Evolutionary conservation across 2,329 filamentous ascomycete genomes (phyloP), one percentile per base, ranked within the genome.

Genomic region (Talaromyces sp.): DNA sequence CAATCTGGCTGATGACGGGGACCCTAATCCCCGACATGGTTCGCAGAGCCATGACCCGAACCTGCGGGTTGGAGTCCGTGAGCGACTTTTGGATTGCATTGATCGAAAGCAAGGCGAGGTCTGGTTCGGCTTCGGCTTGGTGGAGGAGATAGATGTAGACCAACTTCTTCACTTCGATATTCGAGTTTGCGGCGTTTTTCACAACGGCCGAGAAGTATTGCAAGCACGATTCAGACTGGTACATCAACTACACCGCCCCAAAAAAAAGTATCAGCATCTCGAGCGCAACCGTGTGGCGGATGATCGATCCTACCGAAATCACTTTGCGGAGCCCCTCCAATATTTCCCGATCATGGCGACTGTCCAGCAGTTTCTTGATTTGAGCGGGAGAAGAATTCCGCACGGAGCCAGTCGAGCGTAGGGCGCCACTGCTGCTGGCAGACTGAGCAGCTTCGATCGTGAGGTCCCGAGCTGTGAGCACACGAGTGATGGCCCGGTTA

Each of bases 41-140:
- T 64, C 92, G 91, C 63, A 99, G 82, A 0, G 94, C 94, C 69
- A 99, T 88, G 24, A 93, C 91, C 66, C 94, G 88, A 21, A 97
- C 87, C 71, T 96, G 90, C 1, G 94, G 91, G 73, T 92, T 97
- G 61, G 88, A 82, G 75, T 99, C 94, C 26, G 92, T 96, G 61
- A 99, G 85, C 10, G 93, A 96, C 77, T 97, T 97, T 72, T 99
- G 94, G 68, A 99, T 97, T 7, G 94, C 96, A 77, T 99, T 99
- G 83, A 99, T 97, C 61, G 92, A 96, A 51, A 99, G 84, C 41
- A 99, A 84, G 21, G 94, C 92, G 52, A 97, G 89, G 76, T 99
- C 94, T 61, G 93, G 94, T 71, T 97, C 94, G 65, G 92, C 87
- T 74, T 97, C 94, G 73, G 94, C 94, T 82, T 99, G 92, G 73